A percentile compares a stretch with the other conserved stretches of the same genome.
phyloP scores from a whole-genome alignment of 257 asterid species.

The Handroanthus guayacan region DNA sequence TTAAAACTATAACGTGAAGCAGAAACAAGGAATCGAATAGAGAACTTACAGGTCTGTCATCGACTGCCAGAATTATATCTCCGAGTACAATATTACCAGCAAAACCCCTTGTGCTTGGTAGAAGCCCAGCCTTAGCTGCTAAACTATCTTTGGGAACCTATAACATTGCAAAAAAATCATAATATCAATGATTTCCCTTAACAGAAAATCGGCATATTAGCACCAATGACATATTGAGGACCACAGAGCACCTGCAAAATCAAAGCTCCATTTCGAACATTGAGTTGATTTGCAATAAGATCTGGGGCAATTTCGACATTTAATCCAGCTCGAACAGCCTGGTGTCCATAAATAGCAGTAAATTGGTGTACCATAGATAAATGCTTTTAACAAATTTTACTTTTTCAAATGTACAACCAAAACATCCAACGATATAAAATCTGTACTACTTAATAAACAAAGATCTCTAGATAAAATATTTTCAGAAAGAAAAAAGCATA shows the following conservation, averaged over 20 bases:
- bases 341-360: neutral
- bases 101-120: constrained; percentile 86
- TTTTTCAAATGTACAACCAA: too few species aligned
- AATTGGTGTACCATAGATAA: too few species aligned
- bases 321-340: constrained; percentile 88
- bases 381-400: too few species aligned
- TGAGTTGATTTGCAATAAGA: constrained; percentile 83
- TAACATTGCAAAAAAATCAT: constrained; percentile 16
- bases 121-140: constrained; percentile 80
- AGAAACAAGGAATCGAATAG: neutral
- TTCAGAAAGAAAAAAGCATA: constrained; percentile 35
- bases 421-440: too few species aligned
- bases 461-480: too few species aligned
- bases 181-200: neutral
- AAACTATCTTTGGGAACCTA: constrained; percentile 82
- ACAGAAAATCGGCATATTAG: neutral
- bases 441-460: too few species aligned
- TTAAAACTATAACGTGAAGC: neutral
- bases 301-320: constrained; percentile 84
- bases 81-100: constrained; percentile 92
- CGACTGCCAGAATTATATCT: constrained; percentile 79
- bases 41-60: constrained; percentile 70
- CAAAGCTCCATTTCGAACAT: constrained; percentile 92
- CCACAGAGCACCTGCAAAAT: constrained; percentile 63
- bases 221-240: constrained; percentile 1